A percentile compares a stretch with the other conserved stretches of the same genome.
Conservation (phyloP, 495 filamentous ascomycete species). For the Neurospora sp. region DNA sequence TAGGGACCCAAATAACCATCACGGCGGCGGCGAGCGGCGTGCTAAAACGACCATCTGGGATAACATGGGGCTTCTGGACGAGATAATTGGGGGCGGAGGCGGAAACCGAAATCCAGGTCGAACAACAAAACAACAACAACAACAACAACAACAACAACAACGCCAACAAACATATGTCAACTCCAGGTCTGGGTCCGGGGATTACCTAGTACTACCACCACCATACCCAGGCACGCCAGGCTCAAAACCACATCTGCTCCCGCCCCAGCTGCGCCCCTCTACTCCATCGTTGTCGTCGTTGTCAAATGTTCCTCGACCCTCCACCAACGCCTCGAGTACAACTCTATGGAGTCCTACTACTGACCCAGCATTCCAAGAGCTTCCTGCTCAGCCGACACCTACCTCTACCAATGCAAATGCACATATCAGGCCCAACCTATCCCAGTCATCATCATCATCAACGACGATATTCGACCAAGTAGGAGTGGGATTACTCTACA, state of each 20-base stretch:
- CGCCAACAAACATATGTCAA: neutral
- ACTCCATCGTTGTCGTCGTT: neutral
- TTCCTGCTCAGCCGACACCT: neutral
- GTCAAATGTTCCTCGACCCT: neutral
- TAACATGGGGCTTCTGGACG: slow-evolving; percentile 46
- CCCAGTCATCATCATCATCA: neutral
- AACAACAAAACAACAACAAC: neutral
- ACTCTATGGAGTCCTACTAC: neutral
- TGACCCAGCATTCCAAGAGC: neutral
- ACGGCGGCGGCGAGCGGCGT: slow-evolving; percentile 47
- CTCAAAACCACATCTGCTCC: neutral
- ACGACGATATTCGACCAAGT: neutral
- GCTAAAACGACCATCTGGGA: slow-evolving; percentile 44
- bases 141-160: neutral
- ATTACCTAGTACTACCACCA: neutral
- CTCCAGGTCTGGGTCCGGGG: neutral
- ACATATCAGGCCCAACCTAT: neutral
- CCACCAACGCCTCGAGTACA: neutral
- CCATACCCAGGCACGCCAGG: neutral
- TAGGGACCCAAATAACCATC: neutral
- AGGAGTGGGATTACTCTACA: neutral
- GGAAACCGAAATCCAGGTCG: neutral
- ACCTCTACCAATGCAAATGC: neutral
- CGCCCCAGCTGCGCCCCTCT: neutral
- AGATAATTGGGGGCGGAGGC: slow-evolving; percentile 16